Conservation (phyloP, 2,329 filamentous ascomycete genomes). For the Xylaria sp. region DNA sequence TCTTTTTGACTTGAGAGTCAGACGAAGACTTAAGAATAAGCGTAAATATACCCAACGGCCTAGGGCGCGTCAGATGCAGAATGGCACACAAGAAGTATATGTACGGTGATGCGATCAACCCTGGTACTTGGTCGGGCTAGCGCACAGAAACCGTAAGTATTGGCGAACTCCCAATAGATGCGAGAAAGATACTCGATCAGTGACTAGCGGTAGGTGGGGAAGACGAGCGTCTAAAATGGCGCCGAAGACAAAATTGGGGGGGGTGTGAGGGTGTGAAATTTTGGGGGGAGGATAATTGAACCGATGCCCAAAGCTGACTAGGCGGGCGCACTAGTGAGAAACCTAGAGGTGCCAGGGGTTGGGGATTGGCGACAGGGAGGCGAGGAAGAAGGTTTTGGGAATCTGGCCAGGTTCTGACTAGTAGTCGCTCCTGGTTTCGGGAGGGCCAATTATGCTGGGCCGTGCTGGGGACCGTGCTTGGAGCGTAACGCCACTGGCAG, state of each 20-base stretch:
- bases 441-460: conserved; percentile 31
- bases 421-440: conserved; percentile 42
- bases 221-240: conserved; percentile 42
- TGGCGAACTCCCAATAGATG: conserved; percentile 30
- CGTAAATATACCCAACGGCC: conserved; percentile 10
- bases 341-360: conserved; percentile 43
- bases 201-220: conserved; percentile 39
- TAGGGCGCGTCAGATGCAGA: conserved; percentile 13
- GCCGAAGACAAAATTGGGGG: conserved; percentile 45
- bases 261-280: conserved; percentile 29
- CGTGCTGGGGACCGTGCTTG: conserved; percentile 15
- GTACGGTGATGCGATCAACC: conserved; percentile 36
- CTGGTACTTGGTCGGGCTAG: conserved; percentile 28
- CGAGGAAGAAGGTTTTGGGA: conserved; percentile 28
- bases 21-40: conserved; percentile 14
- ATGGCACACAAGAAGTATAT: conserved; percentile 16
- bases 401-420: conserved; percentile 45
- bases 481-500: conserved; percentile 42
- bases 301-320: conserved; percentile 47
- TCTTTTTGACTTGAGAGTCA: not conserved
- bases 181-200: conserved; percentile 38
- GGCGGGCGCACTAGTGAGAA: conserved; percentile 44
- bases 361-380: conserved; percentile 45
- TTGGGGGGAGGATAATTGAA: conserved; percentile 35
- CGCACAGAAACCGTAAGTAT: conserved; percentile 18